Base-by-base conservation (phyloP, 148 eudicot genomes). In the Nepenthes gracilis region DNA sequence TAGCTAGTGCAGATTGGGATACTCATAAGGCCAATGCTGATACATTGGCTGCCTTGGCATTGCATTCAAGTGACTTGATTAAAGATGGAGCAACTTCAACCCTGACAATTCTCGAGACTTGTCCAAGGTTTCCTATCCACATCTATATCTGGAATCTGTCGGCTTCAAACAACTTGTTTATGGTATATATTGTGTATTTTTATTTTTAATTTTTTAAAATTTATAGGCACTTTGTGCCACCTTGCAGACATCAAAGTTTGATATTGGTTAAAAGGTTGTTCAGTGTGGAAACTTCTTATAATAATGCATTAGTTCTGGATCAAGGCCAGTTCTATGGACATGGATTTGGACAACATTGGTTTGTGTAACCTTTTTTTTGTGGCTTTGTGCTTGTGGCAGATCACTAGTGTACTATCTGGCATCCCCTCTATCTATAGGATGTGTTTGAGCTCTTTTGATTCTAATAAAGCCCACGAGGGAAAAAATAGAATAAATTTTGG, bases 11-110 rank as follows among this genome's bases (percentile, higher is more conserved):
- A 60, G 98, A 92, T 74, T 92, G 96, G 98, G 90, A 94, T 50
- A 86, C 96, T 43, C 90, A 96, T 47, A 92, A 92, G 79, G 90
- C 98, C 72, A 94, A 96, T 50, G 91, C 97, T 13, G 97, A 90
- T 57, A 75, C 92, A 56, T 78, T 90, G 68, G 71, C 53, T 78
- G 79, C 83, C 40, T 63, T 93, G 70, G 94, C 99, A 57, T 62
- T 75, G 79, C 77, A 84, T 75, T 82, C 97, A 2, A 76, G 80
- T 48, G 83, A 82, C 76, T 75, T 93, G 72, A 75, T 85, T 61
- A 72, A 72, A 66, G 87, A 79, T 66, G 74, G 72, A 64, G 77
- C 92, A 54, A 50, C 76, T 64, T 78, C 95, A 61, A 86, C 89
- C 36, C 67, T 93, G 75, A 65, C 85, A 33, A 81, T 75, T 12